phyloP scores from a whole-genome alignment of 2,329 filamentous ascomycete genomes.

The Penicillium sp. region DNA sequence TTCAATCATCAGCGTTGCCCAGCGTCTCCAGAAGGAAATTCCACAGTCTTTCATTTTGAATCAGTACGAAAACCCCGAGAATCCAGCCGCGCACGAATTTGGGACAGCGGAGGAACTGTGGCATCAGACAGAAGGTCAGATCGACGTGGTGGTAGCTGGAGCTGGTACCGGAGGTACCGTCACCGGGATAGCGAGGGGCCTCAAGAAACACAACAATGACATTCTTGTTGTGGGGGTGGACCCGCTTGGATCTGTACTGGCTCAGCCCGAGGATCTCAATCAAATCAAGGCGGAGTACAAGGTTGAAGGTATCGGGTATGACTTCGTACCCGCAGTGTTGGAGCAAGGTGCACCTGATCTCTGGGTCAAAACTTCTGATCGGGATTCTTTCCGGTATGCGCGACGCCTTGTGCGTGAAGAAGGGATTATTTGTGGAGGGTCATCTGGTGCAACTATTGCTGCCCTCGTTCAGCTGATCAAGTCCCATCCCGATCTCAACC shows the following conservation, averaged over 20 bases:
- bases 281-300: conserved; percentile 81
- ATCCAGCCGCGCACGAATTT: conserved; percentile 82
- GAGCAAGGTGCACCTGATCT: conserved; percentile 73
- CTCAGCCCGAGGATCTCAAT: conserved; percentile 69
- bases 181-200: conserved; percentile 74
- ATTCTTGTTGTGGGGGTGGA: conserved; percentile 86
- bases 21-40: conserved; percentile 77
- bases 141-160: conserved; percentile 77
- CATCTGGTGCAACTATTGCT: conserved; percentile 80
- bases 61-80: conserved; percentile 83
- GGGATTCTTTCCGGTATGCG: conserved; percentile 78
- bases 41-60: conserved; percentile 93
- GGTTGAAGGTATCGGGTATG: conserved; percentile 94
- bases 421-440: conserved; percentile 85
- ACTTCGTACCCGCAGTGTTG: conserved; percentile 88
- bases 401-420: conserved; percentile 83
- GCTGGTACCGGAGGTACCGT: conserved; percentile 85
- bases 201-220: conserved; percentile 76
- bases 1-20: conserved; percentile 87
- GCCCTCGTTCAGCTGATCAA: conserved; percentile 62
- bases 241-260: conserved; percentile 81
- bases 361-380: conserved; percentile 94
- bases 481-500: conserved; percentile 68
- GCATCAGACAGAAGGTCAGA: conserved; percentile 74
- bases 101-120: conserved; percentile 92